Conservation (phyloP, 2,329 filamentous ascomycete genomes). For the Paecilomyces sp. region DNA sequence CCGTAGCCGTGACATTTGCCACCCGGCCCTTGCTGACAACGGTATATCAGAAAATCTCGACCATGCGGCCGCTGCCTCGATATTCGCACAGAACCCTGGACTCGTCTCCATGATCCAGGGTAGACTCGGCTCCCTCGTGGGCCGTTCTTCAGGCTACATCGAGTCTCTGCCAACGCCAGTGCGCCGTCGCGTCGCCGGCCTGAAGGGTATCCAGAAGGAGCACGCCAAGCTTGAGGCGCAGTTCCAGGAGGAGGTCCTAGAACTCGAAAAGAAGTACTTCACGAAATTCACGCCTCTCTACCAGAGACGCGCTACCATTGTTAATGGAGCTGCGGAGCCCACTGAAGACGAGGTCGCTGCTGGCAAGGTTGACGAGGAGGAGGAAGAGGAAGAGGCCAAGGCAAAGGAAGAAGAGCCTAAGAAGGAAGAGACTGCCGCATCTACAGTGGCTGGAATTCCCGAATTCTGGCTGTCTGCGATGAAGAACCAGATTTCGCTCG, state of each 20-base stretch:
- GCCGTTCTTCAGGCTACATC: constrained; percentile 93
- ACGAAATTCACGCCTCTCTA: constrained; percentile 97
- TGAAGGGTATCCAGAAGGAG: constrained; percentile 98
- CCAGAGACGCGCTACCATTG: constrained; percentile 84
- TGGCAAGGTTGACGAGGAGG: constrained; percentile 71
- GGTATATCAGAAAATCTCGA: constrained; percentile 72
- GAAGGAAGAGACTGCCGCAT: constrained; percentile 41
- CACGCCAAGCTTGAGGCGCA: constrained; percentile 97
- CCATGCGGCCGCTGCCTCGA: constrained; percentile 74
- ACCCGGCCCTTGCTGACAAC: constrained; percentile 10
- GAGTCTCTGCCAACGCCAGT: constrained; percentile 87
- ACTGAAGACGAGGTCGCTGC: constrained; percentile 79
- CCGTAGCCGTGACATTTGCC: constrained; percentile 6
- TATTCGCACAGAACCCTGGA: constrained; percentile 92
- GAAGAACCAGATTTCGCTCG: constrained; percentile 97
- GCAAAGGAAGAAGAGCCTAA: constrained; percentile 51
- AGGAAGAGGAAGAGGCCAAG: constrained; percentile 61
- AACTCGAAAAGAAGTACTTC: constrained; percentile 99
- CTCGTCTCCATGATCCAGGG: constrained; percentile 97
- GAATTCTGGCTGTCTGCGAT: constrained; percentile 99
- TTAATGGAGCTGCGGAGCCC: constrained; percentile 82
- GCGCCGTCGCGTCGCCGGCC: constrained; percentile 84
- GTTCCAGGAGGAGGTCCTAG: constrained; percentile 96
- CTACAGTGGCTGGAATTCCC: constrained; percentile 69
- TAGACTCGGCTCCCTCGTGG: constrained; percentile 86